These are phyloP conservation scores for Crucibulum laeve DNA, from an alignment of 768 basidiomycete species.

Conservation along the genomic window DNA sequence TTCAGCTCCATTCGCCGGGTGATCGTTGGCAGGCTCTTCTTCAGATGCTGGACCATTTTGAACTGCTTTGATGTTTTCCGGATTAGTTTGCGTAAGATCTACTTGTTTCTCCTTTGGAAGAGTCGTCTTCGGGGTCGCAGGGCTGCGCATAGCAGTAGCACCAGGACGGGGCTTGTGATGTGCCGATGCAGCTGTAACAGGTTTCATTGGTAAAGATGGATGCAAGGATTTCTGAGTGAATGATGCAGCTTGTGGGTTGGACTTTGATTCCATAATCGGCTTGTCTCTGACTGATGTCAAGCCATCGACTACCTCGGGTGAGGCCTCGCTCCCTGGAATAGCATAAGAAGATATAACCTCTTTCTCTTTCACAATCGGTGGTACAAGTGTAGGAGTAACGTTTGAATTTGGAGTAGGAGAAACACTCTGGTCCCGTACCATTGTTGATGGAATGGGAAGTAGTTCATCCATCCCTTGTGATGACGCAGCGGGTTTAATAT, in stretches of 20 bases:
- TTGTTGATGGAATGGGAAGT: too few species aligned
- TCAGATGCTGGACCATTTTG: neutral
- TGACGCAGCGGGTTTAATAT: conserved; percentile 8
- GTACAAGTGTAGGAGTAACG: too few species aligned
- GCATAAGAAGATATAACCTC: neutral
- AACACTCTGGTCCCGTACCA: too few species aligned
- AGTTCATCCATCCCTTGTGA: too few species aligned
- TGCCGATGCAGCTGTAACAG: conserved; percentile 18
- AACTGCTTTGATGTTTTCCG: too few species aligned
- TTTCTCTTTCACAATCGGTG: neutral
- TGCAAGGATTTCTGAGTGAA: conserved; percentile 29
- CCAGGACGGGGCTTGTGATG: conserved; percentile 12
- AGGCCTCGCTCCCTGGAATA: neutral
- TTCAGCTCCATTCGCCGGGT: neutral
- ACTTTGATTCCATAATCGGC: neutral
- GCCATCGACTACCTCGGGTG: too few species aligned
- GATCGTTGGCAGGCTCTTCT: neutral
- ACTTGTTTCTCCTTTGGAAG: neutral
- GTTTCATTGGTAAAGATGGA: conserved; percentile 46
- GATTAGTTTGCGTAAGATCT: too few species aligned
- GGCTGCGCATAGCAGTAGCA: conserved; percentile 18
- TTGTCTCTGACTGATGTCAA: neutral
- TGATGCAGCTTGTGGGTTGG: neutral
- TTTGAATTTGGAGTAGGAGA: too few species aligned
- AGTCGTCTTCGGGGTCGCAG: conserved; percentile 2